Evolutionary conservation across 1,139 yeast genomes (phyloP).

Genomic region (Suhomyces guaymorum): DNA sequence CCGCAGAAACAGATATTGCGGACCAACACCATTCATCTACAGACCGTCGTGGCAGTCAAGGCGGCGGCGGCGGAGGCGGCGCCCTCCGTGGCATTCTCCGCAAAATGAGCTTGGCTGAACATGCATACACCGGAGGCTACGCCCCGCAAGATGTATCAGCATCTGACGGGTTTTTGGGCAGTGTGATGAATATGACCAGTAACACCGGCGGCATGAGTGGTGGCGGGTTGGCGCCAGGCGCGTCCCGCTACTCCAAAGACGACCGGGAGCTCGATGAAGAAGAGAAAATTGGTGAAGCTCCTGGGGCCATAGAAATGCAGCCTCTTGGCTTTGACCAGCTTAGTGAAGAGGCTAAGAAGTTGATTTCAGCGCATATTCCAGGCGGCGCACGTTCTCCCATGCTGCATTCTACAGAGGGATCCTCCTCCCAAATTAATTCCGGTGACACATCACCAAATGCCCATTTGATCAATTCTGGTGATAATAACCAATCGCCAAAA

Average conservation of each 20-base stretch:
- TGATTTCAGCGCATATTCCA: constrained; percentile 41
- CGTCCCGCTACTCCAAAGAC: constrained; percentile 26
- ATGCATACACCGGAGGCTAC: constrained; percentile 25
- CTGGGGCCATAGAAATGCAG: constrained; percentile 35
- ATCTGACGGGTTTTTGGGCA: constrained; percentile 44
- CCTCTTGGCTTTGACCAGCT: constrained; percentile 37
- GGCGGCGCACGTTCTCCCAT: constrained; percentile 17
- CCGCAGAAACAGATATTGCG: constrained; percentile 21
- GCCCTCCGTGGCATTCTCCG: constrained; percentile 26
- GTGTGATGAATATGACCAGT: constrained; percentile 31
- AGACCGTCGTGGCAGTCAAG: too few species aligned
- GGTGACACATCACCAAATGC: constrained; percentile 12
- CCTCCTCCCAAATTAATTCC: constrained; percentile 5
- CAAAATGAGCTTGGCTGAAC: constrained; percentile 38
- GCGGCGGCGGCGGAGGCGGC: constrained; percentile 7
- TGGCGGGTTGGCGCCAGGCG: constrained; percentile 50
- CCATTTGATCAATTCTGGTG: constrained; percentile 12
- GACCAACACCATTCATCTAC: constrained; percentile 25
- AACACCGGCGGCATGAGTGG: constrained; percentile 33
- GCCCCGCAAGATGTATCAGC: constrained; percentile 21
- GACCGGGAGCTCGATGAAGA: constrained; percentile 29
- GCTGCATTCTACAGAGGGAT: not conserved
- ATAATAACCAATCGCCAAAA: constrained; percentile 8
- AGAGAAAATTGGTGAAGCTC: constrained; percentile 22
- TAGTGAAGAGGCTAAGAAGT: constrained; percentile 43